These are phyloP conservation scores for Pneumocystis jirovecii DNA, from an alignment of 1,139 yeast species.

Conservation along the genomic window DNA sequence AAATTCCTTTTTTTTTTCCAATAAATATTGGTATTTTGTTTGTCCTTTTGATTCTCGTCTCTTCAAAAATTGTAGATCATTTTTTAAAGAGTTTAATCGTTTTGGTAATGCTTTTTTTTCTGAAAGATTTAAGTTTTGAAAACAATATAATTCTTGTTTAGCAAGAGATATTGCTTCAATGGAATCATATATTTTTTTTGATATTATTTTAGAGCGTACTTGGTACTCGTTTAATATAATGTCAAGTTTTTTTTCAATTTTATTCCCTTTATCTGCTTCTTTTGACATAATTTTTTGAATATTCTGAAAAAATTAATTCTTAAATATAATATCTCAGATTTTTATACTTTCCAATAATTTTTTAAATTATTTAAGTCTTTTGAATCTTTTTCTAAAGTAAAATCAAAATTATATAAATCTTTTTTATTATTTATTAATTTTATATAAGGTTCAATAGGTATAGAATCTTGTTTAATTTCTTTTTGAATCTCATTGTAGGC, in stretches of 20 bases:
- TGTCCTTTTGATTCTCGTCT: neutral
- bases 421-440: constrained; percentile 1
- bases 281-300: neutral
- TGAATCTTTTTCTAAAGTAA: neutral
- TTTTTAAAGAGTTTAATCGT: neutral
- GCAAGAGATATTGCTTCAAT: constrained; percentile 7
- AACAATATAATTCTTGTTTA: constrained; percentile 4
- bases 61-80: neutral
- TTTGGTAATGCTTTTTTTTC: neutral
- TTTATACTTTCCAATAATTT: constrained; percentile 15
- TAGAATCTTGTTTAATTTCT: constrained; percentile 17
- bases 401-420: neutral
- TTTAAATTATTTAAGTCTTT: constrained; percentile 11
- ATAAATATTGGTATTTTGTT: neutral
- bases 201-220: constrained; percentile 4
- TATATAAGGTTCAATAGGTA: constrained; percentile 3
- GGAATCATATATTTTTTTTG: constrained; percentile 8
- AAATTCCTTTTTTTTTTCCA: neutral
- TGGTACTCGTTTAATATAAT: constrained; percentile 27
- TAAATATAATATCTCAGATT: constrained; percentile 13
- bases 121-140: constrained; percentile 1
- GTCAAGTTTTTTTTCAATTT: constrained; percentile 25
- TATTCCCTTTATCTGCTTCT: constrained; percentile 23
- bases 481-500: constrained; percentile 25
- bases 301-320: neutral